Conservation (phyloP, 73 alveolate genomes). For the Tetrahymena borealis region DNA sequence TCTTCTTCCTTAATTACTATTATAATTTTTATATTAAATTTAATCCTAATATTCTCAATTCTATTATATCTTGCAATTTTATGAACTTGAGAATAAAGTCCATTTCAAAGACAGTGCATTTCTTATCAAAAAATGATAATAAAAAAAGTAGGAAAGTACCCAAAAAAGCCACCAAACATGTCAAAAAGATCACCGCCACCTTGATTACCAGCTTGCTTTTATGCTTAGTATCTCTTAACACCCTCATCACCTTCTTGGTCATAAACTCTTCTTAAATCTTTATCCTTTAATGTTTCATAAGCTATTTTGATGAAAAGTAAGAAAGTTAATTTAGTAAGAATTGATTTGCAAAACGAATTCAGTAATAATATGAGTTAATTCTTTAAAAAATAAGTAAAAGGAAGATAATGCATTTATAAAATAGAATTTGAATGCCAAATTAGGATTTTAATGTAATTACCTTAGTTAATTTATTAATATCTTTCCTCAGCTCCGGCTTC, state of each 20-base stretch:
- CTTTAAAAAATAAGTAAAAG: too few relatives aligned
- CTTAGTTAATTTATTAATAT: neutral
- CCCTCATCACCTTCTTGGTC: conserved; percentile 85
- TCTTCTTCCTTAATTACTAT: conserved; percentile 23
- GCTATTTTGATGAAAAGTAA: conserved; percentile 53
- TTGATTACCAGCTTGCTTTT: conserved; percentile 44
- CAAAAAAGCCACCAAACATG: conserved; percentile 71
- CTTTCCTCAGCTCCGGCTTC: neutral
- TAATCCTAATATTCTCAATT: too few relatives aligned
- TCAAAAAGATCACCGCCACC: conserved; percentile 73
- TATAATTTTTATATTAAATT: neutral
- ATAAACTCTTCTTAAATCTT: conserved; percentile 67
- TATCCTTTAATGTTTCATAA: conserved; percentile 73
- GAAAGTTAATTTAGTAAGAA: too few relatives aligned
- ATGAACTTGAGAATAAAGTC: too few relatives aligned
- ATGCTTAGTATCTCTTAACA: conserved; percentile 49
- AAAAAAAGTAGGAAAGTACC: conserved; percentile 22
- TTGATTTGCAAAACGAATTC: too few relatives aligned
- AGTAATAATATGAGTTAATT: too few relatives aligned
- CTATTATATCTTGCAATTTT: too few relatives aligned
- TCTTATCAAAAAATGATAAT: neutral
- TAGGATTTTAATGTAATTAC: neutral
- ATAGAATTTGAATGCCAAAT: too few relatives aligned
- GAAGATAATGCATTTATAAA: too few relatives aligned
- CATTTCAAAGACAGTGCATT: too few relatives aligned